Evolutionary conservation across 2,329 filamentous ascomycete species (phyloP), one percentile per base, ranked within the genome.

Genomic region (Penicillium sp.): DNA sequence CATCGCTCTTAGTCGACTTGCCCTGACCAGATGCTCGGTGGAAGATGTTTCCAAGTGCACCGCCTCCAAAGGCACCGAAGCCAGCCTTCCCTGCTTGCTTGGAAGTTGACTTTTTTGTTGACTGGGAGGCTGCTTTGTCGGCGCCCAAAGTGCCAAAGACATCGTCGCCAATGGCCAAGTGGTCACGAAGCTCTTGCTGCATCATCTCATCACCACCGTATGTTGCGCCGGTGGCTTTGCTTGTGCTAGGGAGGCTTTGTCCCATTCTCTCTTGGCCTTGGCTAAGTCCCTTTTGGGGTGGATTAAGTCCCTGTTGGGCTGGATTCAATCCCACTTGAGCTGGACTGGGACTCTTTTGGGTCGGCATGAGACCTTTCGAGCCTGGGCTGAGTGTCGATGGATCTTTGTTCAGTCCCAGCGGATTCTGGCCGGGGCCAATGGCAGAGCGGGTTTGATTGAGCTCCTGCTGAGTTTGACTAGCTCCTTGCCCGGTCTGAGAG

Each of bases 131-230:
- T 30, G n/a, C 40, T 46, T 51, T 54, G 4, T 43, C n/a, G 11
- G 48, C 45, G n/a, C 43, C 28, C 49, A 30, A 52, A n/a, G 59
- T 54, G n/a, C 48, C 55, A 35, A 66, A 65, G 11, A 68, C 61
- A 16, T 61, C 62, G 8, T 60, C 40, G 37, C 58, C 52, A 25
- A 65, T 63, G 19, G 59, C 57, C 6, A 59, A 51, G 7, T 61
- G 49, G n/a, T 58, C 62, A 19, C 60, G 55, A 22, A 68, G 55
- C 42, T 68, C 67, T 3, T 69, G 52, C 2, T 53, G 33, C 37
- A 43, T 35, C 28, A 43, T 42, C 16, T 52, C 46, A 2, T 49
- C 37, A 16, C 55, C 55, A 25, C 59, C 55, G n/a, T 45, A 55
- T 1, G 42, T 55, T 35, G 38, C 38, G 25, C 55, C 59, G 26